Conservation (phyloP, 2,329 filamentous ascomycete species). For the Hirsutella minnesotensis region DNA sequence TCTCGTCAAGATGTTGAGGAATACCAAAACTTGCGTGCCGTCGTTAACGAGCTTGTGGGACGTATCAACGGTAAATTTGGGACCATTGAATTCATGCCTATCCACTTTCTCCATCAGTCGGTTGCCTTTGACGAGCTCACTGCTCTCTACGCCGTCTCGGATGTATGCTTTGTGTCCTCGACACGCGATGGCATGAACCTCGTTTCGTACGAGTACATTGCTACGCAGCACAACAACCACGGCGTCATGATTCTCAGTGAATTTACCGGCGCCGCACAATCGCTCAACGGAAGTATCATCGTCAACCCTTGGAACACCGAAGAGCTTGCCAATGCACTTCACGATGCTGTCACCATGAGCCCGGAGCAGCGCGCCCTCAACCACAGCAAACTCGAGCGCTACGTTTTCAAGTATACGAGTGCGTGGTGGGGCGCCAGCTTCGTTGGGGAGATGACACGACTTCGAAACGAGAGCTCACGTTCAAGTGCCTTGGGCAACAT, state of each 20-base stretch:
- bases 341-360: slow-evolving; percentile 94
- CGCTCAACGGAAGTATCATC: slow-evolving; percentile 82
- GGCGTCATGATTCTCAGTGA: slow-evolving; percentile 93
- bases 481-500: slow-evolving; percentile 29
- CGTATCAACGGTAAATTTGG: slow-evolving; percentile 96
- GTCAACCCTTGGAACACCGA: slow-evolving; percentile 99
- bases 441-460: slow-evolving; percentile 64
- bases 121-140: slow-evolving; percentile 92
- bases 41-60: slow-evolving; percentile 93
- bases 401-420: slow-evolving; percentile 95
- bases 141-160: slow-evolving; percentile 82
- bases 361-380: slow-evolving; percentile 78
- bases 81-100: slow-evolving; percentile 96
- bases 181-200: slow-evolving; percentile 99
- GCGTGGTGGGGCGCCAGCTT: slow-evolving; percentile 96
- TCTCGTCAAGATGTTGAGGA: slow-evolving; percentile 94
- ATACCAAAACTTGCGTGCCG: slow-evolving; percentile 89
- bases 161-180: slow-evolving; percentile 84
- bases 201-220: slow-evolving; percentile 97
- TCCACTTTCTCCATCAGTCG: slow-evolving; percentile 96
- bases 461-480: slow-evolving; percentile 26
- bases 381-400: slow-evolving; percentile 84
- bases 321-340: slow-evolving; percentile 82
- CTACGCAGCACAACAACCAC: slow-evolving; percentile 79
- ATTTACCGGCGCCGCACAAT: slow-evolving; percentile 91